Evolutionary conservation across 345 rosid species (phyloP).

Genomic region (Pistacia vera): DNA sequence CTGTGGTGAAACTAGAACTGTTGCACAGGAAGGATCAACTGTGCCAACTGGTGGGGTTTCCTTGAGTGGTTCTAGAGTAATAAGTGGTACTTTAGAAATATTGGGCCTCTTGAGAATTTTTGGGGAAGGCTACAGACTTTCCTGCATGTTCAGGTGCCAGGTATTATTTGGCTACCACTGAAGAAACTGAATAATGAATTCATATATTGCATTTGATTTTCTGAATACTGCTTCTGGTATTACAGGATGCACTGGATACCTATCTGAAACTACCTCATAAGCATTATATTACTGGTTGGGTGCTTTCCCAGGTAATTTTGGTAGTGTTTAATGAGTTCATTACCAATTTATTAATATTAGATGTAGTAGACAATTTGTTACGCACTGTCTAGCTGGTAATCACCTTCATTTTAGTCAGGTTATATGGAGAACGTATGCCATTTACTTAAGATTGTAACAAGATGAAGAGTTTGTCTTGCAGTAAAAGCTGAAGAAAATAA

Average conservation of each 20-base stretch:
- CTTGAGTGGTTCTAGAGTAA: constrained; percentile 50
- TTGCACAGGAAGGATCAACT: constrained; percentile 64
- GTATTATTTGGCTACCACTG: constrained; percentile 34
- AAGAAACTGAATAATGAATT: constrained; percentile 20
- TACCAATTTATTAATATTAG: not conserved
- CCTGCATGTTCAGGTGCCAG: constrained; percentile 86
- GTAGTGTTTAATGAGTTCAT: not conserved
- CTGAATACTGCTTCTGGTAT: constrained; percentile 30
- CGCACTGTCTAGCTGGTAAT: not conserved
- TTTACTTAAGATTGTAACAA: not conserved
- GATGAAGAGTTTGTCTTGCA: not conserved
- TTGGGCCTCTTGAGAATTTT: constrained; percentile 73
- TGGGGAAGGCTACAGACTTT: constrained; percentile 94
- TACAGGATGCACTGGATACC: constrained; percentile 83
- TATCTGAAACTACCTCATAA: constrained; percentile 77
- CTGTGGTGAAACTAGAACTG: constrained; percentile 53
- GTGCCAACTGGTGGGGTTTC: constrained; percentile 46
- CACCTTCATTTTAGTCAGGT: not conserved
- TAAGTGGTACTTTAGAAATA: constrained; percentile 72
- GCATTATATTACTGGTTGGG: constrained; percentile 97
- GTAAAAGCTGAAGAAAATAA: not conserved
- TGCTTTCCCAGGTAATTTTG: constrained; percentile 83
- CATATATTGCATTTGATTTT: constrained; percentile 27
- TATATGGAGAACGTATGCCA: not conserved
- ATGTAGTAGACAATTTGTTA: not conserved